phyloP scores from a whole-genome alignment of 768 basidiomycete species.

The Suillus subaureus region DNA sequence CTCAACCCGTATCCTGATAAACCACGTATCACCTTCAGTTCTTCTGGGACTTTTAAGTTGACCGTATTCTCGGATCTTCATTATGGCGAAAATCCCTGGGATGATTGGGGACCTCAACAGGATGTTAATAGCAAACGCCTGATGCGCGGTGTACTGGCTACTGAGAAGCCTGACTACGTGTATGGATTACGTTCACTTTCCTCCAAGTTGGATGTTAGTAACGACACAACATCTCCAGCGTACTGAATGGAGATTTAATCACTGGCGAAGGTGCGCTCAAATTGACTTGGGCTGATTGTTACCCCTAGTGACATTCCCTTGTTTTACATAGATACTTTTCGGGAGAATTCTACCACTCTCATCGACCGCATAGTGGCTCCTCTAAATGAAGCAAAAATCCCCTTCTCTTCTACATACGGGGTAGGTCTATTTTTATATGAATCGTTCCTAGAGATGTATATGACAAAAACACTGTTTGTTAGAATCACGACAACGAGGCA shows the following conservation, averaged over 20 bases:
- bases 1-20: slow-evolving; percentile 48
- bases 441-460: background rate
- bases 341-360: slow-evolving; percentile 64
- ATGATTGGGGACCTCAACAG: slow-evolving; percentile 65
- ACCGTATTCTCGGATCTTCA: slow-evolving; percentile 77
- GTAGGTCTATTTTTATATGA: slow-evolving; percentile 39
- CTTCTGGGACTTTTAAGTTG: slow-evolving; percentile 68
- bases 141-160: slow-evolving; percentile 55
- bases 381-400: slow-evolving; percentile 54
- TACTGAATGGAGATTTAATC: slow-evolving; percentile 73
- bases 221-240: slow-evolving; percentile 36
- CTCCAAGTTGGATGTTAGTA: background rate
- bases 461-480: slow-evolving; percentile 6
- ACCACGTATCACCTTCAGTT: slow-evolving; percentile 55
- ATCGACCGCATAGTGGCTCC: slow-evolving; percentile 68
- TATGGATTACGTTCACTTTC: slow-evolving; percentile 32
- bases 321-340: slow-evolving; percentile 53
- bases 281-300: background rate
- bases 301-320: background rate
- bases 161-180: slow-evolving; percentile 74
- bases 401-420: slow-evolving; percentile 71
- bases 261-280: slow-evolving; percentile 64
- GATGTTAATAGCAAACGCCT: slow-evolving; percentile 63
- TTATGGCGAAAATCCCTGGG: slow-evolving; percentile 77
- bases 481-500: slow-evolving; percentile 76